Evolutionary conservation across 106 monocot genomes (phyloP).

Genomic region (Allium fistulosum): DNA sequence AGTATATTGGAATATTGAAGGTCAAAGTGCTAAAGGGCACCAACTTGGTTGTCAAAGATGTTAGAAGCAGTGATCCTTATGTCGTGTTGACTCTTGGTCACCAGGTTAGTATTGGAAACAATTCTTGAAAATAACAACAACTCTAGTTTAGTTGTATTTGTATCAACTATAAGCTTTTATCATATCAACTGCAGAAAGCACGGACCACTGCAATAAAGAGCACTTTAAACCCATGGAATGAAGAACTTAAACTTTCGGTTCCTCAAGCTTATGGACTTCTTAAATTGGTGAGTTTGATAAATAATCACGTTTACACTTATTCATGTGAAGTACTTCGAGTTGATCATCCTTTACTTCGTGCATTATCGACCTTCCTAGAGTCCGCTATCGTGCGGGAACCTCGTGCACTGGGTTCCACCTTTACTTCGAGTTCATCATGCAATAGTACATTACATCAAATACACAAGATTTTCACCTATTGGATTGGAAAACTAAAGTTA

Average conservation of each 20-base stretch:
- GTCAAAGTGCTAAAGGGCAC: slow-evolving; percentile 51
- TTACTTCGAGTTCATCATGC: too few species aligned
- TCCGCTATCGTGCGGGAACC: too few species aligned
- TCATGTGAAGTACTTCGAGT: too few species aligned
- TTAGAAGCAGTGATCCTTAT: slow-evolving; percentile 59
- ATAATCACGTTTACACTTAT: too few species aligned
- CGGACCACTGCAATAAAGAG: slow-evolving; percentile 49
- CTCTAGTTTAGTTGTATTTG: too few species aligned
- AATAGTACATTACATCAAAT: too few species aligned
- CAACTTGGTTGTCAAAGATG: slow-evolving; percentile 49
- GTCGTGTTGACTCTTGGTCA: slow-evolving; percentile 51
- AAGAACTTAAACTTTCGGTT: slow-evolving; percentile 58
- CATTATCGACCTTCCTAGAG: too few species aligned
- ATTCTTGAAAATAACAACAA: too few species aligned
- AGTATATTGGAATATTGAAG: slow-evolving; percentile 51
- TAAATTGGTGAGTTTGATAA: slow-evolving; percentile 49
- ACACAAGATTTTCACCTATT: too few species aligned
- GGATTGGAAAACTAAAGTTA: too few species aligned
- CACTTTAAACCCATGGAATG: slow-evolving; percentile 88
- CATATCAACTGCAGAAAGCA: slow-evolving; percentile 34
- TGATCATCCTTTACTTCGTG: too few species aligned
- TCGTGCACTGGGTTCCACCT: too few species aligned
- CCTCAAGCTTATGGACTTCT: slow-evolving; percentile 56
- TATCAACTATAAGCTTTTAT: not conserved
- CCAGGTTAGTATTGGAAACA: slow-evolving; percentile 24